These are phyloP conservation scores for Starmerella roubikii DNA, from an alignment of 805 yeast species.

Conservation along the genomic window DNA sequence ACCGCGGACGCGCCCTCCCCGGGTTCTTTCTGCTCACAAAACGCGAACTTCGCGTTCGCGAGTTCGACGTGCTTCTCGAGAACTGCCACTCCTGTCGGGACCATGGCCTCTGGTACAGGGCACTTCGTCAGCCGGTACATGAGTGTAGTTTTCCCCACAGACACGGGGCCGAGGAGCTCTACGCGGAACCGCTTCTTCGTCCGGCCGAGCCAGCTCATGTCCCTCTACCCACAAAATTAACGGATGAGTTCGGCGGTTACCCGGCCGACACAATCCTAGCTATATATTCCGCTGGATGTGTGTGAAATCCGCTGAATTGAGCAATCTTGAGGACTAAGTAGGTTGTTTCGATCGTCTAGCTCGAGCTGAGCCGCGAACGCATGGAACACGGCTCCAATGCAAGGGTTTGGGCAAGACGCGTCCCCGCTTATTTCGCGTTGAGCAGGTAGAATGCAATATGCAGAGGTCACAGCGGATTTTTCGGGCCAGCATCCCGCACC, in stretches of 20 bases:
- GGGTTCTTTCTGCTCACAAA: conserved; percentile 13
- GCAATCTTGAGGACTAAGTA: no score
- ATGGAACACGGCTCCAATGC: no score
- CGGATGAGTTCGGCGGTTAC: no score
- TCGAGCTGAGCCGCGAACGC: no score
- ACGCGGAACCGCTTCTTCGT: conserved; percentile 6
- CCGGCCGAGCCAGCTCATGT: conserved; percentile 12
- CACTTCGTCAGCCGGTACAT: conserved; percentile 13
- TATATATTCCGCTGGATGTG: no score
- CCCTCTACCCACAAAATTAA: neutral
- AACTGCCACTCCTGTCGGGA: conserved; percentile 14
- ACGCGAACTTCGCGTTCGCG: conserved; percentile 5
- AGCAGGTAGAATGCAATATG: no score
- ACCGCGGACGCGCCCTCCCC: conserved; percentile 11
- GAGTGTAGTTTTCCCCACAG: conserved; percentile 14
- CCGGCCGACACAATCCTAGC: no score
- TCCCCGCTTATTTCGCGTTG: no score
- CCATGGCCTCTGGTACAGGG: conserved; percentile 15
- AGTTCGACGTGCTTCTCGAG: conserved; percentile 10
- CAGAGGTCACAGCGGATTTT: no score
- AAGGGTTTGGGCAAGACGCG: no score
- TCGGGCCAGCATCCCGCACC: no score
- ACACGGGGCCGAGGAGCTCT: conserved; percentile 8
- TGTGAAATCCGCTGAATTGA: neutral
- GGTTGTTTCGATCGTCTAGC: no score